Percentiles rank a stretch among this genome's conserved stretches.
Conservation (phyloP, 106 monocot species). For the Dendrobium huoshanense region DNA sequence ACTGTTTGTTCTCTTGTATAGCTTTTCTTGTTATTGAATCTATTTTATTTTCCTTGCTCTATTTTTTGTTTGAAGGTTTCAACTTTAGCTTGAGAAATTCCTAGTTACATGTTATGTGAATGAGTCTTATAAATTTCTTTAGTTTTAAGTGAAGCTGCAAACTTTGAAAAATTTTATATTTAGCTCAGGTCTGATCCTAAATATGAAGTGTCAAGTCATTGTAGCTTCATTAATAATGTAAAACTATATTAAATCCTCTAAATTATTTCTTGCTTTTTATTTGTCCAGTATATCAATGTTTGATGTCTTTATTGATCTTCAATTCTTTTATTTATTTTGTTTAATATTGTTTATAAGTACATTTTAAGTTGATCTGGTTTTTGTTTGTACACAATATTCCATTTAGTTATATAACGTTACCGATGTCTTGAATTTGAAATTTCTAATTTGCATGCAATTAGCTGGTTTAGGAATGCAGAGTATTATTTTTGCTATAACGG, state of each 20-base stretch:
- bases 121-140: neutral
- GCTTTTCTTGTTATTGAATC: neutral
- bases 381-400: neutral
- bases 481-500: too few relatives aligned
- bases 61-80: neutral
- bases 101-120: too few relatives aligned
- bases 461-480: too few relatives aligned
- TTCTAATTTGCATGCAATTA: too few relatives aligned
- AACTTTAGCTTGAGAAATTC: neutral
- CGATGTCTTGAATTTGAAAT: too few relatives aligned
- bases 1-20: neutral
- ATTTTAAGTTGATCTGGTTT: neutral
- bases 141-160: neutral
- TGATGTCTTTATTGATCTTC: neutral
- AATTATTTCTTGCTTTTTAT: neutral
- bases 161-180: too few relatives aligned
- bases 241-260: neutral
- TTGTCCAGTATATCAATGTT: too few relatives aligned
- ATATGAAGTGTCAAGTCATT: neutral
- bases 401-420: too few relatives aligned
- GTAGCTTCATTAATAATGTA: neutral
- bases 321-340: neutral
- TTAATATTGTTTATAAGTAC: neutral
- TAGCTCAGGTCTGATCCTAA: neutral
- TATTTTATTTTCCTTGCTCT: neutral